Percentiles rank a stretch among this genome's conserved stretches.
Conservation (phyloP, 257 asterid species). For the Catharanthus roseus region DNA sequence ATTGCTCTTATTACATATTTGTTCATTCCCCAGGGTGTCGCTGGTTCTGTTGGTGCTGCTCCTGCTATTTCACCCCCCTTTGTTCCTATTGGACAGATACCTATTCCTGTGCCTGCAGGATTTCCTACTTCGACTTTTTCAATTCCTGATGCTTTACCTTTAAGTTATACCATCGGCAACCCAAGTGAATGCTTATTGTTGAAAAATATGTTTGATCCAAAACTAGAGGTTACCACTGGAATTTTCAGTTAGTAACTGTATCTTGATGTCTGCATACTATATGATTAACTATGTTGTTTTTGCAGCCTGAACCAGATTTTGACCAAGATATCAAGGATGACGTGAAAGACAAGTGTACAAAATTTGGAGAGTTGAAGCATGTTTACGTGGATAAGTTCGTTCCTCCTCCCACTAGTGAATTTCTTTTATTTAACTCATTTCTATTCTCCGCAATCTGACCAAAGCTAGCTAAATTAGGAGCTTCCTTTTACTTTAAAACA, state of each 20-base stretch:
- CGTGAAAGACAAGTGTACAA: slow-evolving; percentile 55
- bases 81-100: slow-evolving; percentile 28
- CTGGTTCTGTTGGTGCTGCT: slow-evolving; percentile 33
- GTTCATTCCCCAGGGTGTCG: slow-evolving; percentile 32
- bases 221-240: slow-evolving; percentile 40
- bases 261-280: slow-evolving; percentile 8
- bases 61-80: slow-evolving; percentile 1
- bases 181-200: slow-evolving; percentile 73
- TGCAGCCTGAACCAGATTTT: slow-evolving; percentile 63
- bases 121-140: slow-evolving; percentile 34
- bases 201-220: slow-evolving; percentile 71
- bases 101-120: slow-evolving; percentile 37
- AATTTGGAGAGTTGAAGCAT: slow-evolving; percentile 52
- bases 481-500: too few species aligned
- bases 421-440: neutral
- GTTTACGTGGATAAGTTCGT: slow-evolving; percentile 64
- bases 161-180: slow-evolving; percentile 40
- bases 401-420: neutral
- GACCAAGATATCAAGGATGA: slow-evolving; percentile 73
- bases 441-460: neutral
- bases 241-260: neutral
- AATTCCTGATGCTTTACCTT: slow-evolving; percentile 32
- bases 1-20: slow-evolving; percentile 12
- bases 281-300: slow-evolving; percentile 6
- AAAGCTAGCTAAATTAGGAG: neutral